Percentiles rank a stretch among this genome's conserved stretches.
phyloP scores from a whole-genome alignment of 345 rosid species.

The Trapa bicornis region DNA sequence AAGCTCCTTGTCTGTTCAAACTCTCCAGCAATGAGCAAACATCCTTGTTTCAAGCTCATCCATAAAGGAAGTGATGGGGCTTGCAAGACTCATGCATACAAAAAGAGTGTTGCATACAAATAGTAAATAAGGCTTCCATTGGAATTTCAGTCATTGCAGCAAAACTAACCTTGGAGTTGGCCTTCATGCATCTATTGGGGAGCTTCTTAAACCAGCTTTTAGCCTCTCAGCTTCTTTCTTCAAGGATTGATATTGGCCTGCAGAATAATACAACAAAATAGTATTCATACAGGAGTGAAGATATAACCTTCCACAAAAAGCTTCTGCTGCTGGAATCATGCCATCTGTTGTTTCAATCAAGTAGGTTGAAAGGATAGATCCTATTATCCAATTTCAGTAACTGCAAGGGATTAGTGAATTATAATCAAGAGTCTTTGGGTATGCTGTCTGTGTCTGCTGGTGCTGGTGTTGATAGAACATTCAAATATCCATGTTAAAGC shows the following conservation, averaged over 20 bases:
- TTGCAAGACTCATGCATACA: too few relatives aligned
- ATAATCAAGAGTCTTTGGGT: slow-evolving; percentile 14
- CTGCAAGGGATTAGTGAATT: slow-evolving; percentile 28
- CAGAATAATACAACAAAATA: neutral
- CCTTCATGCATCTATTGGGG: slow-evolving; percentile 18
- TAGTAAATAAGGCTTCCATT: too few relatives aligned
- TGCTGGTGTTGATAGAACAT: too few relatives aligned
- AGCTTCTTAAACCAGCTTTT: slow-evolving; percentile 22
- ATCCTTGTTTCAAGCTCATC: too few relatives aligned
- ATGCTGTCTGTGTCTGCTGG: too few relatives aligned
- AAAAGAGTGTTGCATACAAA: too few relatives aligned
- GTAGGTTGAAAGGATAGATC: slow-evolving; percentile 1
- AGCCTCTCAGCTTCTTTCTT: slow-evolving; percentile 53
- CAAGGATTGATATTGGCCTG: slow-evolving; percentile 48
- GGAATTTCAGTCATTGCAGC: slow-evolving; percentile 12
- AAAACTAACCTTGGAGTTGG: slow-evolving; percentile 19
- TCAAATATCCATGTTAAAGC: too few relatives aligned
- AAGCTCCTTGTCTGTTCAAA: too few relatives aligned
- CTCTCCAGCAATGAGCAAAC: too few relatives aligned
- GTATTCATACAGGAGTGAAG: neutral
- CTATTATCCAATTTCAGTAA: slow-evolving; percentile 10
- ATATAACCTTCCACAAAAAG: slow-evolving; percentile 40
- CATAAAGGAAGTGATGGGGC: too few relatives aligned
- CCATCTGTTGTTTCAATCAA: slow-evolving; percentile 47
- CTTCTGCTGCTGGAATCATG: slow-evolving; percentile 42